Percentiles rank a stretch among this genome's conserved stretches.
Evolutionary conservation across 306 rosid genomes (phyloP).

Genomic region (Quercus wislizeni): DNA sequence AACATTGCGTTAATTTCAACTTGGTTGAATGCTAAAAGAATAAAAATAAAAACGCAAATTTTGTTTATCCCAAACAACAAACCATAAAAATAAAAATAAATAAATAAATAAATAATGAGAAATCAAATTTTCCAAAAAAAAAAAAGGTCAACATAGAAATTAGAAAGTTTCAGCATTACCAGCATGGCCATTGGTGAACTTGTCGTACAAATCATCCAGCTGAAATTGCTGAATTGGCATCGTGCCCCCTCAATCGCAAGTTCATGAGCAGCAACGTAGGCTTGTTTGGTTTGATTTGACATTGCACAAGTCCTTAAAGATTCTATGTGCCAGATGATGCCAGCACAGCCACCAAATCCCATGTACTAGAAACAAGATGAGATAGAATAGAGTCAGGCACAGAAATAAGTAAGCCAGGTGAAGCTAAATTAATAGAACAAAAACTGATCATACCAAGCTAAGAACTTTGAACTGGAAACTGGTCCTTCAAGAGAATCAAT

Average conservation of each 20-base stretch:
- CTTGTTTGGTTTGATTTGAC: background rate
- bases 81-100: background rate
- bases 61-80: background rate
- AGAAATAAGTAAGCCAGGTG: constrained; percentile 34
- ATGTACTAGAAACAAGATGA: constrained; percentile 72
- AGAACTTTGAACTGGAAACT: constrained; percentile 7
- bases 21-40: background rate
- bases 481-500: constrained; percentile 42
- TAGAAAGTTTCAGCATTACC: constrained; percentile 29
- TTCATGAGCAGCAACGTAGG: too few species aligned
- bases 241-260: too few species aligned
- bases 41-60: background rate
- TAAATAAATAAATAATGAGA: too few species aligned
- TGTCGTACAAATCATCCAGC: constrained; percentile 18
- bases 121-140: background rate
- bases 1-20: too few species aligned
- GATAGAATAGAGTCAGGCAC: constrained; percentile 46
- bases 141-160: background rate
- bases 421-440: constrained; percentile 47
- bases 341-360: constrained; percentile 76
- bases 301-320: constrained; percentile 62
- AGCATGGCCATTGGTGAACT: constrained; percentile 38
- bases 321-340: constrained; percentile 63
- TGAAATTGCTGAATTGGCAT: background rate
- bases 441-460: constrained; percentile 61